Evolutionary conservation across 2,329 filamentous ascomycete genomes (phyloP), one percentile per base, ranked within the genome.

Genomic region (Alternaria sp.): DNA sequence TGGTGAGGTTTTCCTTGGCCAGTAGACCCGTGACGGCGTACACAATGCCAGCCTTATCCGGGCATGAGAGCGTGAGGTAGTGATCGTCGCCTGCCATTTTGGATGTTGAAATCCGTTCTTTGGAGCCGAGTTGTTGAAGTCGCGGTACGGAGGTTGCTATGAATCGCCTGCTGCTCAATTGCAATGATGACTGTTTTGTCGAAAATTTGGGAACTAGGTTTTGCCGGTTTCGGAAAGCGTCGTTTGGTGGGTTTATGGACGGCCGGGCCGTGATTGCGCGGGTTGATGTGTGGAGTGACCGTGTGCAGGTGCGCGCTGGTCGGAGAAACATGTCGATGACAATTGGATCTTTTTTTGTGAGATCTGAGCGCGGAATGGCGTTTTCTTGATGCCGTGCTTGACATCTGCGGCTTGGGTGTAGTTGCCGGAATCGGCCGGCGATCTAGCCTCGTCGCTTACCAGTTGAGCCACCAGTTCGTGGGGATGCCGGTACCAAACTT

Each of bases 31-130:
- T 95, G 69, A 96, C 92, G 60, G 92, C 90, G 80, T 95, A 91
- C 66, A 96, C 91, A 77, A 96, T 95, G 78, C 92, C 92, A 25
- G 92, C 87, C 83, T 92, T 91, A 83, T 96, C 92, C 57, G 92
- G 92, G 82, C 92, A 95, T 58, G 92, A 93, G 66, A 96, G 86
- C 26, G 92, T 95, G 71, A 96, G 88, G 71, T 72, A 78, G 65
- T 79, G 77, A 60, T 79, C 77, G 58, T 77, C 69, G 64, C 68
- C 71, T 15, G 68, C 61, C 65, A 74, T 76, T 66, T 69, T 61
- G 64, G 74, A 69, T 72, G 65, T 74, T 72, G 71, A 75, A 59
- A 64, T 66, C 58, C 62, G 65, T 66, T 71, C 70, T 26, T 58
- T 47, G 20, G 68, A 72, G 65, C 69, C 70, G 57, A 69, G 50